Base-by-base conservation (phyloP, 2,329 filamentous ascomycete genomes). In the Balansia obtecta region DNA sequence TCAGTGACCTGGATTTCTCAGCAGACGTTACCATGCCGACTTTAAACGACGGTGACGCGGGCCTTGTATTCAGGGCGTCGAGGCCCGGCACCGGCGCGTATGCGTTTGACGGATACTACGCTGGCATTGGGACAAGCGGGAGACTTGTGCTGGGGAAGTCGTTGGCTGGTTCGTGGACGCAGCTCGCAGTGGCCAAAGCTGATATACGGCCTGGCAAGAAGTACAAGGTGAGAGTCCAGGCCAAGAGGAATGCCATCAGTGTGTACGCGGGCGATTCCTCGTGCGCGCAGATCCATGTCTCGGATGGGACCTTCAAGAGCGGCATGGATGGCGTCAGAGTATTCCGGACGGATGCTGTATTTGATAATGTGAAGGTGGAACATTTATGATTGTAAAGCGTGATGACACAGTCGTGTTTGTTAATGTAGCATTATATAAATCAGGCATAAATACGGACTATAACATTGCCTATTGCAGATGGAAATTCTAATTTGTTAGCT, bases 11-110 rank as follows among this genome's bases (percentile, higher is more conserved):
- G 0, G 51, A 62, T 11, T 64, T 62, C 42, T 58, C 65, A 7
- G 65, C 58, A 2, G 61, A 62, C 11, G 49, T 68, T 16, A 53
- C 56, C 8, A 48, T 54, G 0, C 51, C 46, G 16, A 49, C 47
- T 1, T 38, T 18, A 1, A 52, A 53, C 13, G 42, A 38, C 20
- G 58, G 59, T 3, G 55, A 65, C 30, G 66, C 65, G 1, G 65
- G 65, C 1, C 53, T 71, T 5, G 45, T 69, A 22, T 70, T 70
- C 54, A 63, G 67, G n/a, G 63, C 61, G 5, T 54, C 57, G 4
- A 52, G 57, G 2, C 49, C 58, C 0, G 51, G 51, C 0, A 34
- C 46, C 9, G 57, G 56, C 13, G 39, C 45, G 2, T 41, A 54
- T 7, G 46, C 53, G 3, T 52, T 53, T 32, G 43, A 53, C 4